Evolutionary conservation across 345 rosid species (phyloP).

Genomic region (Gynandropsis gynandra): DNA sequence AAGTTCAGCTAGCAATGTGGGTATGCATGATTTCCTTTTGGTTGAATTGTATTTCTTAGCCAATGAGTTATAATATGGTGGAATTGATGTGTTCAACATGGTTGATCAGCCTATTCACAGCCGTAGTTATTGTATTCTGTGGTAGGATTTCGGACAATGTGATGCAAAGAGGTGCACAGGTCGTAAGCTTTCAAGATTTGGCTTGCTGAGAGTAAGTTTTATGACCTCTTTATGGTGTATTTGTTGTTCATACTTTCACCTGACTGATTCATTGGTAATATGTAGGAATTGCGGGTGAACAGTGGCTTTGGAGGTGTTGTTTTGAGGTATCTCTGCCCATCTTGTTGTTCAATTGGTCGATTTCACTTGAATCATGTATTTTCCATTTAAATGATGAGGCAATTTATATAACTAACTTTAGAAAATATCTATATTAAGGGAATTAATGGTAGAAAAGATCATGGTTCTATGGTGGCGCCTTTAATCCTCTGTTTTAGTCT

Average conservation of each 20-base stretch:
- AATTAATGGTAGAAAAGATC: not conserved
- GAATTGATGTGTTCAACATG: not conserved
- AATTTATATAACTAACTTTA: no score
- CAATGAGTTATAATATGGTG: not conserved
- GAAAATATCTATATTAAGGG: no score
- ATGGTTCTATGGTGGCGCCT: no score
- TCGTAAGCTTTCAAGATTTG: conserved; percentile 85
- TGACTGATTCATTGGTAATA: no score
- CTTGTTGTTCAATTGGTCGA: not conserved
- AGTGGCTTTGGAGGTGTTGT: conserved; percentile 83
- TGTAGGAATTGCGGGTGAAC: conserved; percentile 83
- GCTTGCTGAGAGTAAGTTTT: conserved; percentile 86
- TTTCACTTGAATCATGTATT: no score
- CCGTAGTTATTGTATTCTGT: conserved; percentile 16
- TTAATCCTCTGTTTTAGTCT: not conserved
- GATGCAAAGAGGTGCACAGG: conserved; percentile 97
- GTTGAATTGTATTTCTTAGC: not conserved
- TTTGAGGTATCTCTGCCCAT: conserved; percentile 47
- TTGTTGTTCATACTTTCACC: conserved; percentile 1
- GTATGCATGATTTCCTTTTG: conserved; percentile 38
- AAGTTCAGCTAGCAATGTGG: conserved; percentile 91
- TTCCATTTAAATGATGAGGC: no score
- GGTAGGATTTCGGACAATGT: conserved; percentile 92
- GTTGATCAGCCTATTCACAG: not conserved
- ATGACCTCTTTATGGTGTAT: conserved; percentile 4